Evolutionary conservation across 1,284 basidiomycete genomes (phyloP).

Genomic region (Sanghuangporus sanghuang): DNA sequence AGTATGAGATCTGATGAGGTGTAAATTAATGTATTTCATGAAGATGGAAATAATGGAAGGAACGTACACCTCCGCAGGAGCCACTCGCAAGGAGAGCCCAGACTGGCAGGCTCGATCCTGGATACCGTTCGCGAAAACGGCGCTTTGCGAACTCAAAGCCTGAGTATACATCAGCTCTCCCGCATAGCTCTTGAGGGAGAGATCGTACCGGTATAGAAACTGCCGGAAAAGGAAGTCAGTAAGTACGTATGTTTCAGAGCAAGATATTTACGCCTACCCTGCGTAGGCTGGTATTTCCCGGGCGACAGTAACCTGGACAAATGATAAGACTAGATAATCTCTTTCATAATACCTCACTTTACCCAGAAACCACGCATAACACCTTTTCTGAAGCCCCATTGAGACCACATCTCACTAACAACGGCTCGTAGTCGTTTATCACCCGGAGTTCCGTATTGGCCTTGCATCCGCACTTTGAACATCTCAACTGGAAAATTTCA

Average conservation of each 20-base stretch:
- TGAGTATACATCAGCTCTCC: constrained; percentile 27
- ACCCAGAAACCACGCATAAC: constrained; percentile 98
- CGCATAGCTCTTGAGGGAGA: background rate
- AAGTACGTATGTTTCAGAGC: background rate
- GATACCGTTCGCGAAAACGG: constrained; percentile 58
- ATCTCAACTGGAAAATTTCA: constrained; percentile 57
- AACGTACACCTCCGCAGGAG: constrained; percentile 78
- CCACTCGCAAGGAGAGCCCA: constrained; percentile 89
- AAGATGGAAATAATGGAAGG: background rate
- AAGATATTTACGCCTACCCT: constrained; percentile 44
- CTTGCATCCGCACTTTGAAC: constrained; percentile 98
- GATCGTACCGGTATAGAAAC: constrained; percentile 66
- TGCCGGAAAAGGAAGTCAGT: constrained; percentile 24
- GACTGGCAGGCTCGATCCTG: constrained; percentile 63
- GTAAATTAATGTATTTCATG: background rate
- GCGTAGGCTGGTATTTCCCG: constrained; percentile 96
- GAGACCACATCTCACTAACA: constrained; percentile 75
- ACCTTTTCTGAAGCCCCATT: constrained; percentile 82
- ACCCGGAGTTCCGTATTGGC: constrained; percentile 72
- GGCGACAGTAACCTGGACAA: constrained; percentile 75
- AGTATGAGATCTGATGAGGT: constrained; percentile 71
- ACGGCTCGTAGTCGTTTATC: constrained; percentile 77
- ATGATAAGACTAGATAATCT: background rate
- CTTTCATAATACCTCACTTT: constrained; percentile 20
- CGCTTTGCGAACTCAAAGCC: constrained; percentile 90